Evolutionary conservation across 1,284 basidiomycete genomes (phyloP).

Genomic region (Trichosporon ovoides): DNA sequence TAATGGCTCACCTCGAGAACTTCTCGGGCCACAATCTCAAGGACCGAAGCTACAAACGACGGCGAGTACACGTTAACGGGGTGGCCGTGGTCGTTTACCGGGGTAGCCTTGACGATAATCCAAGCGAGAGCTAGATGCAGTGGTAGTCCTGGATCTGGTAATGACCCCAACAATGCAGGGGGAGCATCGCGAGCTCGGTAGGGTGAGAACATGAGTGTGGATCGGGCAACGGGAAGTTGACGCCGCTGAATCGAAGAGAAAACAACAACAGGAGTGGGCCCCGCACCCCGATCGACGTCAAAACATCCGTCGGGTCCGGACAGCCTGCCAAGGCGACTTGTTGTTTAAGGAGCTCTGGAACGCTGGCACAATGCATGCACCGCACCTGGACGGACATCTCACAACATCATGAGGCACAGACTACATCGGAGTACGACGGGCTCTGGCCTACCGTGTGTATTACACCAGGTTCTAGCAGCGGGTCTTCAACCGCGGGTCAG

Average conservation of each 20-base stretch:
- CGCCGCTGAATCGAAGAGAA: neutral
- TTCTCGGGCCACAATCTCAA: constrained; percentile 34
- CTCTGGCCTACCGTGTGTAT: too few species aligned
- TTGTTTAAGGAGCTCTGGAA: too few species aligned
- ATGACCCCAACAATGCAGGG: neutral
- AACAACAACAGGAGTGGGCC: neutral
- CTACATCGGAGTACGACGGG: too few species aligned
- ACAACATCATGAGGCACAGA: too few species aligned
- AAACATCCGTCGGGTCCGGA: neutral
- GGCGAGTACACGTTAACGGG: constrained; percentile 28
- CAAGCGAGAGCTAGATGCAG: constrained; percentile 37
- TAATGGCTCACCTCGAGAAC: constrained; percentile 32
- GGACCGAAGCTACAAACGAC: constrained; percentile 29
- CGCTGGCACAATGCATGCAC: too few species aligned
- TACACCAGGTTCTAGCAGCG: too few species aligned
- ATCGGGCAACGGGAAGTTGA: neutral
- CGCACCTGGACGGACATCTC: too few species aligned
- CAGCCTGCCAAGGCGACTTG: too few species aligned
- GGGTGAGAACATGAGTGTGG: neutral
- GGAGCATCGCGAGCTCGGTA: neutral
- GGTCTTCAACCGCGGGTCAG: too few species aligned
- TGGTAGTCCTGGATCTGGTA: constrained; percentile 18
- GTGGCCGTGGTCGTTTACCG: constrained; percentile 18
- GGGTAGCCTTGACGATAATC: constrained; percentile 26
- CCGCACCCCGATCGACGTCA: neutral